These are phyloP conservation scores for Zymoseptoria brevis DNA, from an alignment of 2,329 filamentous ascomycete species.

Conservation along the genomic window DNA sequence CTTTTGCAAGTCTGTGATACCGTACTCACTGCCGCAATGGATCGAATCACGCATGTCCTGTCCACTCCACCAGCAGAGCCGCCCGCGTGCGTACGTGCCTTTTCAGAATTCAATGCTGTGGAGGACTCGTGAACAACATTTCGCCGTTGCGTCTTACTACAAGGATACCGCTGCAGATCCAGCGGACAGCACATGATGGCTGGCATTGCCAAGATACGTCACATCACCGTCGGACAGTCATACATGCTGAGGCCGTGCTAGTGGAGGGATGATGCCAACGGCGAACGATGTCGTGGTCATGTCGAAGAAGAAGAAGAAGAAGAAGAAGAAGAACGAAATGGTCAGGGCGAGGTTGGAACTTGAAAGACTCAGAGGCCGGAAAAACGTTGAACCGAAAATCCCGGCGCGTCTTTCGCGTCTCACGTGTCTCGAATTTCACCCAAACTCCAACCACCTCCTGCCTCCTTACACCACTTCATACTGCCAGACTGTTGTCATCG, in stretches of 20 bases:
- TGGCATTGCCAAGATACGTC: neutral
- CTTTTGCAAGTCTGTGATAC: neutral
- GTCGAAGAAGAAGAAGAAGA: neutral
- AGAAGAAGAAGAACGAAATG: too few species aligned
- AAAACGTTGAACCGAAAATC: neutral
- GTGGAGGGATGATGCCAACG: neutral
- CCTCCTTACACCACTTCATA: neutral
- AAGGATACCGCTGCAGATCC: neutral
- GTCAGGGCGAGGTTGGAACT: neutral
- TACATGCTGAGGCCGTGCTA: neutral
- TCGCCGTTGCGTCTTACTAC: neutral
- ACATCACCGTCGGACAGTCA: neutral
- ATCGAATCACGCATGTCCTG: neutral
- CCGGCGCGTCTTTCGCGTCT: constrained; percentile 1
- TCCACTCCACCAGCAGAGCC: neutral
- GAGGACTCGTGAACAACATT: neutral
- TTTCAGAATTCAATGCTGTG: neutral
- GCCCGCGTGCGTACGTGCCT: neutral
- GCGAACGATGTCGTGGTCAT: neutral
- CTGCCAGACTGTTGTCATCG: neutral
- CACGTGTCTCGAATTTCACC: constrained; percentile 3
- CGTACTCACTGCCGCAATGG: neutral
- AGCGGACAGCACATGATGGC: neutral
- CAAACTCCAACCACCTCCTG: neutral
- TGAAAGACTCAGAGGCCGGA: neutral